Evolutionary conservation across 495 filamentous ascomycete species (phyloP).

Genomic region (Aspergillus panamensis): DNA sequence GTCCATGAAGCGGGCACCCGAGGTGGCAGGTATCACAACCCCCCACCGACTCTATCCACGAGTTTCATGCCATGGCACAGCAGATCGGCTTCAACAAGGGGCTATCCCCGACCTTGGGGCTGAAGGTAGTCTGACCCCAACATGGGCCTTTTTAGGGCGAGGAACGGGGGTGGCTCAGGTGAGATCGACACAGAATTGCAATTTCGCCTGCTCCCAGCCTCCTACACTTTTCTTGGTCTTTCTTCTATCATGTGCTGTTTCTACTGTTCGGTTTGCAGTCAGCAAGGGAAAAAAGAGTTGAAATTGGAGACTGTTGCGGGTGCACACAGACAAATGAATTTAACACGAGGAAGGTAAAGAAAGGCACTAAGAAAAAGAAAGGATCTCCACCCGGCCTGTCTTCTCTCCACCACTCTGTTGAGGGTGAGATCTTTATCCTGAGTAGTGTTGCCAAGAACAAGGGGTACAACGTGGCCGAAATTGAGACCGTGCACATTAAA

Average conservation of each 20-base stretch:
- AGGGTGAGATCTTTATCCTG: slow-evolving; percentile 32
- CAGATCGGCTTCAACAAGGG: slow-evolving; percentile 10
- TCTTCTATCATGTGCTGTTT: background rate
- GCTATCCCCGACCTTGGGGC: slow-evolving; percentile 3
- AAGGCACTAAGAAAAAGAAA: background rate
- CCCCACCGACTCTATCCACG: background rate
- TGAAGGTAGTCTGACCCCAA: slow-evolving; percentile 12
- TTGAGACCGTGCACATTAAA: slow-evolving; percentile 21
- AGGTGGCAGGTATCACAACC: slow-evolving; percentile 12
- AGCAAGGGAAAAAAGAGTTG: background rate
- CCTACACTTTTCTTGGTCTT: background rate
- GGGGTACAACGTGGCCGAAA: slow-evolving; percentile 28
- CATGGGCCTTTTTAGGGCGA: background rate
- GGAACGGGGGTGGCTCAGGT: background rate
- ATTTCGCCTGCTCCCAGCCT: background rate
- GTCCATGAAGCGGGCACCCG: slow-evolving; percentile 5
- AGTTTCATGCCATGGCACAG: slow-evolving; percentile 17
- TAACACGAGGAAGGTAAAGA: background rate
- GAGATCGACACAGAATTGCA: background rate
- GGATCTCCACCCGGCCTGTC: background rate
- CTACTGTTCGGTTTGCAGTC: no score
- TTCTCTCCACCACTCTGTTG: slow-evolving; percentile 14
- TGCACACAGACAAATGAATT: background rate
- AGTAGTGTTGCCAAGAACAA: slow-evolving; percentile 28
- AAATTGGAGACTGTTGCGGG: background rate